A percentile compares a stretch with the other conserved stretches of the same genome.
Evolutionary conservation across 2,329 filamentous ascomycete genomes (phyloP).

Genomic region (Phaeosphaeriaceae sp.): DNA sequence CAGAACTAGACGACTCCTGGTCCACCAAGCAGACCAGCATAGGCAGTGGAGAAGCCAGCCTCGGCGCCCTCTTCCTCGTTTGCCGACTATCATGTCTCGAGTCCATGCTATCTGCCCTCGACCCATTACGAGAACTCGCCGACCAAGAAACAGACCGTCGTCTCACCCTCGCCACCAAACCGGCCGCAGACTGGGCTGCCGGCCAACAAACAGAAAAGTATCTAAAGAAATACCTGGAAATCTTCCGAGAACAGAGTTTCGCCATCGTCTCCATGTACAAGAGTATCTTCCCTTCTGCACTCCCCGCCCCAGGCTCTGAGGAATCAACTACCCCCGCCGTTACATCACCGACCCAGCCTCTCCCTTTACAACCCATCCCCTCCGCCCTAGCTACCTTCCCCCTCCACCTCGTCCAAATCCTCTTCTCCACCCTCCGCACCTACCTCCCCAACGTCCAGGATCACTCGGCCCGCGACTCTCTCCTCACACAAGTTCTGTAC

Average conservation of each 20-base stretch:
- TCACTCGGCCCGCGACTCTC: slow-evolving; percentile 78
- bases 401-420: slow-evolving; percentile 78
- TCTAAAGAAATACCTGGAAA: slow-evolving; percentile 93
- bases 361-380: slow-evolving; percentile 64
- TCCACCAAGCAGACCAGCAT: slow-evolving; percentile 36
- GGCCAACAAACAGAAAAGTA: slow-evolving; percentile 95
- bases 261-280: slow-evolving; percentile 93
- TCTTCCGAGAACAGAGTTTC: slow-evolving; percentile 97
- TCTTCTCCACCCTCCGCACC: slow-evolving; percentile 74
- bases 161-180: slow-evolving; percentile 30
- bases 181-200: slow-evolving; percentile 63
- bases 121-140: slow-evolving; percentile 84
- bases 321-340: slow-evolving; percentile 35
- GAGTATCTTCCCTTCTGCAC: slow-evolving; percentile 77
- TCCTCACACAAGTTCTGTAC: slow-evolving; percentile 91
- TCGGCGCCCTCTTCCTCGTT: slow-evolving; percentile 85
- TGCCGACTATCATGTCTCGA: slow-evolving; percentile 83
- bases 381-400: slow-evolving; percentile 84
- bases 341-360: slow-evolving; percentile 25
- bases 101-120: slow-evolving; percentile 79
- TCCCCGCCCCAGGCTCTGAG: slow-evolving; percentile 48
- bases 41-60: slow-evolving; percentile 63
- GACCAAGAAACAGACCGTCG: slow-evolving; percentile 76
- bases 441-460: slow-evolving; percentile 87
- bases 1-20: slow-evolving; percentile 69